Evolutionary conservation across 805 yeast genomes (phyloP).

Genomic region (Cyberlindnera galapagoensis): DNA sequence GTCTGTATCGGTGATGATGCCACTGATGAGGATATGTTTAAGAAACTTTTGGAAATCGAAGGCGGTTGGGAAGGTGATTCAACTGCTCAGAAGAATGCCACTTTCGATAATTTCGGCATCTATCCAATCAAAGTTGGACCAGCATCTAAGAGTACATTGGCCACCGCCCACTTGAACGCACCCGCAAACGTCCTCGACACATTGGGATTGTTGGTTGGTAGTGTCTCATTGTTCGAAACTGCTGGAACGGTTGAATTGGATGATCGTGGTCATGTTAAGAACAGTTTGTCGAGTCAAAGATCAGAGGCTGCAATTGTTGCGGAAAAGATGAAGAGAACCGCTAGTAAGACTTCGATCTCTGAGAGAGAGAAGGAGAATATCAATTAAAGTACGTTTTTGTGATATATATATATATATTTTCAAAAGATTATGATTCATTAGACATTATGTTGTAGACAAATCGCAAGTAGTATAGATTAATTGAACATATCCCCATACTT

Average conservation of each 20-base stretch:
- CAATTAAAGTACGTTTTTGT: background rate
- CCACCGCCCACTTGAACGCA: conserved; percentile 78
- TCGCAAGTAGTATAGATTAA: background rate
- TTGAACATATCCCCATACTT: conserved; percentile 3
- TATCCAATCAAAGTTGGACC: conserved; percentile 92
- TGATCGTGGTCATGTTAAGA: conserved; percentile 63
- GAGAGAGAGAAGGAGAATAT: background rate
- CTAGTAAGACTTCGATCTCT: background rate
- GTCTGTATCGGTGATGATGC: conserved; percentile 92
- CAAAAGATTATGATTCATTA: no score
- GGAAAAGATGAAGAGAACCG: conserved; percentile 14
- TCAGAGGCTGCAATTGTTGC: conserved; percentile 25
- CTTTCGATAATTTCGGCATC: conserved; percentile 49
- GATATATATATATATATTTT: no score
- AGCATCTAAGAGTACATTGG: conserved; percentile 78
- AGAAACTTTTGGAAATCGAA: conserved; percentile 62
- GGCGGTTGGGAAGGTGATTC: conserved; percentile 37
- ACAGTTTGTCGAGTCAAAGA: conserved; percentile 33
- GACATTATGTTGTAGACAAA: background rate
- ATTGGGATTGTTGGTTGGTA: conserved; percentile 72
- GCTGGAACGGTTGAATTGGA: conserved; percentile 72
- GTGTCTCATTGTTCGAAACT: conserved; percentile 69
- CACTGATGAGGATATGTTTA: conserved; percentile 98
- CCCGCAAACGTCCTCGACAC: conserved; percentile 83
- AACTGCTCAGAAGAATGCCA: conserved; percentile 16